A percentile compares a stretch with the other conserved stretches of the same genome.
Conservation (phyloP, 352 stramenopile species). For the Pythium diclinum region DNA sequence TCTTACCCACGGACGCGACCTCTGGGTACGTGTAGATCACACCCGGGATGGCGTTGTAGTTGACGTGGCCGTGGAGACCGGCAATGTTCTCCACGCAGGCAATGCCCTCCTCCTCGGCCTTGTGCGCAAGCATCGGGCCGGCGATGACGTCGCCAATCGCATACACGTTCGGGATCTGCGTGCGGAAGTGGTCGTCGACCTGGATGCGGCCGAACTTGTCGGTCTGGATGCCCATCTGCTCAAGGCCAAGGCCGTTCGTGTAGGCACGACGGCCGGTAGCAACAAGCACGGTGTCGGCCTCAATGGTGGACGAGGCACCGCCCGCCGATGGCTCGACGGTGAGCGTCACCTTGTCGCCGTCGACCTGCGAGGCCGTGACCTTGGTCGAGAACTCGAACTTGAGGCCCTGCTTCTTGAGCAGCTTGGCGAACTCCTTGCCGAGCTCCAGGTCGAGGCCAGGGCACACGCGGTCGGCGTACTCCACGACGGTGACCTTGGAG, state of each 20-base stretch:
- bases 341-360: slow-evolving; percentile 91
- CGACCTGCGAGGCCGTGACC: slow-evolving; percentile 92
- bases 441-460: slow-evolving; percentile 93
- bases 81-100: slow-evolving; percentile 97
- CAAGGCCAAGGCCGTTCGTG: slow-evolving; percentile 94
- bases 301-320: slow-evolving; percentile 51
- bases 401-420: slow-evolving; percentile 98
- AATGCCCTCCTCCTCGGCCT: slow-evolving; percentile 99
- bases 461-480: slow-evolving; percentile 96
- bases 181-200: slow-evolving; percentile 97
- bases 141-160: slow-evolving; percentile 98
- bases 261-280: slow-evolving; percentile 93
- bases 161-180: slow-evolving; percentile 92
- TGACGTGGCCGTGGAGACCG: slow-evolving; percentile 97
- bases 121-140: slow-evolving; percentile 99
- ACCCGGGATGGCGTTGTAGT: slow-evolving; percentile 98
- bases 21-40: slow-evolving; percentile 99
- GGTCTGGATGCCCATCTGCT: slow-evolving; percentile 96
- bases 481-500: slow-evolving; percentile 95
- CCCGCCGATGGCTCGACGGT: slow-evolving; percentile 90
- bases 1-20: slow-evolving; percentile 95
- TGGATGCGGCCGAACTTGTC: slow-evolving; percentile 96
- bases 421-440: slow-evolving; percentile 95
- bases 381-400: slow-evolving; percentile 98
- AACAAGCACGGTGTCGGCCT: slow-evolving; percentile 80